Base-by-base conservation (phyloP, 2,329 filamentous ascomycete genomes). In the Reticulascus tulasneorum region DNA sequence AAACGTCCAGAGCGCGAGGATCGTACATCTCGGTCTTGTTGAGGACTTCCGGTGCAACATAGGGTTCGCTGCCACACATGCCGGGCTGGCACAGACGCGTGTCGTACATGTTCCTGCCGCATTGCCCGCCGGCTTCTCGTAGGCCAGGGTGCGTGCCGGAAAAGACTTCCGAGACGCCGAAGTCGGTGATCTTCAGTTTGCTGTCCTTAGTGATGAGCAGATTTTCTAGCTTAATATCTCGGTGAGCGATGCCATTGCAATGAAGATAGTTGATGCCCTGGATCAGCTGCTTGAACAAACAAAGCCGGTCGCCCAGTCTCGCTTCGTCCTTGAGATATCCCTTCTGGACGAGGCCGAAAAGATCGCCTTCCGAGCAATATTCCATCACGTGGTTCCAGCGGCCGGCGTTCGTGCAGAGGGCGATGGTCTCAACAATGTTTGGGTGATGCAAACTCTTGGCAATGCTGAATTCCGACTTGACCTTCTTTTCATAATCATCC, bases 341-440 rank as follows among this genome's bases (percentile, higher is more conserved):
- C 56, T 82, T 83, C 46, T 82, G 76, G 24, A 94, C 82, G 10
- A 94, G 66, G 44, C 73, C 71, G 57, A 84, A 91, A 6, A 95
- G 66, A 53, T 94, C 89, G 29, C 89, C 88, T 48, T 87, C 79
- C 4, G 78, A 73, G 64, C 89, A 94, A 58, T 86, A 94, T 56
- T 95, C 87, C 89, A 95, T 95, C 37, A 94, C 86, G 56, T 94
- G 86, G 56, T 88, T 90, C 84, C 86, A 94, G 24, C 83, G 79
- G 21, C 77, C 79, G 48, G 81, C 76, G 48, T 89, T 75, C 11
- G 75, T 79, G 64, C 87, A 93, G 6, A 94, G 70, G 20, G 82
- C 78, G 37, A 89, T 65, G 0, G 86, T 90, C 59, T 87, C 77
- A 45, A 94, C 84, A 49, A 94, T 86, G 58, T 94, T 94, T 33